Evolutionary conservation across 257 asterid species (phyloP).

Genomic region (Plantago major): DNA sequence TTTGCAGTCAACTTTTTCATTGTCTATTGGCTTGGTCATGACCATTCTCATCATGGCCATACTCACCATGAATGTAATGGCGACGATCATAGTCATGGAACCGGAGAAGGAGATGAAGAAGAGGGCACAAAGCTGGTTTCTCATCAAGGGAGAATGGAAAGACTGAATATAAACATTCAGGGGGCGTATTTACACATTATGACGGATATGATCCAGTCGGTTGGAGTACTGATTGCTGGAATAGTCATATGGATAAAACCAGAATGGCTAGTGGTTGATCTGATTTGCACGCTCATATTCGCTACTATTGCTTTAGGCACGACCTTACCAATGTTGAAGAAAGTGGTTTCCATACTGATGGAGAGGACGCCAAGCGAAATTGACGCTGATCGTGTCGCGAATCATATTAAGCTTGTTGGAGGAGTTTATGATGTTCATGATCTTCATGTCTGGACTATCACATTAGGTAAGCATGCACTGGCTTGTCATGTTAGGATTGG

Average conservation of each 20-base stretch:
- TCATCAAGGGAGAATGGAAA: conserved; percentile 24
- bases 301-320: conserved; percentile 46
- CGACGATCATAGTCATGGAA: conserved; percentile 30
- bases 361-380: conserved; percentile 65
- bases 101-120: conserved; percentile 29
- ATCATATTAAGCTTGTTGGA: conserved; percentile 37
- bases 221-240: conserved; percentile 85
- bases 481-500: conserved; percentile 59
- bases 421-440: conserved; percentile 68
- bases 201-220: conserved; percentile 64
- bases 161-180: conserved; percentile 56
- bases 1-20: conserved; percentile 52
- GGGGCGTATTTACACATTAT: conserved; percentile 78
- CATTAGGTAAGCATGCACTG: conserved; percentile 50
- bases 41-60: conserved; percentile 51
- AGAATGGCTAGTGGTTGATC: conserved; percentile 64
- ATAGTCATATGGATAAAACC: conserved; percentile 68
- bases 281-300: conserved; percentile 57
- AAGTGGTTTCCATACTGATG: conserved; percentile 47
- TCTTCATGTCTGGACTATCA: conserved; percentile 77
- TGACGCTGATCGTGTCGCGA: conserved; percentile 40
- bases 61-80: conserved; percentile 23
- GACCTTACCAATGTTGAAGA: conserved; percentile 56
- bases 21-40: conserved; percentile 69
- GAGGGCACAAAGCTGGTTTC: conserved; percentile 35